Percentiles rank a stretch among this genome's conserved stretches.
Evolutionary conservation across 192 early-diverging fungal species (phyloP).

Genomic region (Linnemannia elongata): DNA sequence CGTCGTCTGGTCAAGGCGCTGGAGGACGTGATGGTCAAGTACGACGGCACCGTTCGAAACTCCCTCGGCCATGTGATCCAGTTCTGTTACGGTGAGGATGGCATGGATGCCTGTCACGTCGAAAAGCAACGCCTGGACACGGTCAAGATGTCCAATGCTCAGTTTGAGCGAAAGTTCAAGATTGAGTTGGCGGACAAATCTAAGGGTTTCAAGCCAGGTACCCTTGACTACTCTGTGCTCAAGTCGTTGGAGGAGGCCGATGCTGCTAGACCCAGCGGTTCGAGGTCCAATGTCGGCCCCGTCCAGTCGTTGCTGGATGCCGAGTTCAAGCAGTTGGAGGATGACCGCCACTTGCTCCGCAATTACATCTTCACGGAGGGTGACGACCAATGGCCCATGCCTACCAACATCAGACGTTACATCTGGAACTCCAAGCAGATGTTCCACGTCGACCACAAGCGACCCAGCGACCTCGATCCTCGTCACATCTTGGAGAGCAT

Average conservation of each 20-base stretch:
- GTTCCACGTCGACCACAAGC: conserved; percentile 85
- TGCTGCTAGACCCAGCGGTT: conserved; percentile 29
- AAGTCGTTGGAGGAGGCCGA: conserved; percentile 85
- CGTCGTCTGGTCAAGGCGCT: conserved; percentile 98
- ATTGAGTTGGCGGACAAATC: conserved; percentile 82
- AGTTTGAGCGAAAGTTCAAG: conserved; percentile 85
- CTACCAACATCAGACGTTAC: conserved; percentile 90
- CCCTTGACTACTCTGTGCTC: conserved; percentile 78
- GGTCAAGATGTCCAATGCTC: conserved; percentile 74
- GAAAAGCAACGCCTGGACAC: conserved; percentile 85
- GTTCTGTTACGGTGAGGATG: conserved; percentile 98
- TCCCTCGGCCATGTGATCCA: conserved; percentile 94
- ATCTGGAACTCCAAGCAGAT: conserved; percentile 93
- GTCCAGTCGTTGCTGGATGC: conserved; percentile 73
- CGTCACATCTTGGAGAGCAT: conserved; percentile 83
- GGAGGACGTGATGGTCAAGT: conserved; percentile 98
- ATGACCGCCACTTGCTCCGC: conserved; percentile 84
- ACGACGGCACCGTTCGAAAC: conserved; percentile 97
- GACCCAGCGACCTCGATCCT: conserved; percentile 91
- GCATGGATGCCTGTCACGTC: conserved; percentile 94
- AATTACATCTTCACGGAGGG: conserved; percentile 85
- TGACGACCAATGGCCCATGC: conserved; percentile 86
- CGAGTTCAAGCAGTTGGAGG: conserved; percentile 82
- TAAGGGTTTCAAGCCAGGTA: conserved; percentile 75
- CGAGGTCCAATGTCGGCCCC: conserved; percentile 1